These are phyloP conservation scores for Geranomyces variabilis DNA, from an alignment of 192 early-diverging fungal genomes.

Conservation along the genomic window DNA sequence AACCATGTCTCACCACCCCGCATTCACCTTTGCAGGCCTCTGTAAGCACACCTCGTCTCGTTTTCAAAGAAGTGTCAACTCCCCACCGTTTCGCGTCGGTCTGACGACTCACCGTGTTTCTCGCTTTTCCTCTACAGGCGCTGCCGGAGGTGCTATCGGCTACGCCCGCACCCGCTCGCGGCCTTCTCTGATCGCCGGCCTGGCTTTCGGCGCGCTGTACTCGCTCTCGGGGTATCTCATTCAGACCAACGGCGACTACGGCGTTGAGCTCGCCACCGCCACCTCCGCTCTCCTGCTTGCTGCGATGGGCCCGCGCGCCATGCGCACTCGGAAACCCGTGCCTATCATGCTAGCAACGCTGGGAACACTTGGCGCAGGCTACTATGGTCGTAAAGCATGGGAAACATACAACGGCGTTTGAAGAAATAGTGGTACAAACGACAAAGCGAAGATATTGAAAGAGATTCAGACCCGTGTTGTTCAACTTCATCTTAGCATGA, in stretches of 20 bases:
- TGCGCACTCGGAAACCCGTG: constrained; percentile 41
- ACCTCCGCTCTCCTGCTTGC: constrained; percentile 44
- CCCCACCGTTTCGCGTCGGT: too few relatives aligned
- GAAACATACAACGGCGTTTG: constrained; percentile 33
- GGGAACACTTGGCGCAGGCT: constrained; percentile 29
- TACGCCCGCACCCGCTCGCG: constrained; percentile 38
- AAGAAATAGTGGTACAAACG: too few relatives aligned
- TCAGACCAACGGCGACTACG: constrained; percentile 46
- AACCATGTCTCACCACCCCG: constrained; percentile 38
- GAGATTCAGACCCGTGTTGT: too few relatives aligned
- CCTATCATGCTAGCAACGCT: constrained; percentile 38
- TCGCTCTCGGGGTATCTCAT: constrained; percentile 44
- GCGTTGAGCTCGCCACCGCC: constrained; percentile 50
- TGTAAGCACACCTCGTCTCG: constrained; percentile 9
- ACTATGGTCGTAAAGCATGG: constrained; percentile 43
- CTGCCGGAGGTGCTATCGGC: constrained; percentile 54
- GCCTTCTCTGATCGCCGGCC: constrained; percentile 55
- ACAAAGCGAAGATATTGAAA: too few relatives aligned
- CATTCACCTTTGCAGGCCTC: constrained; percentile 34
- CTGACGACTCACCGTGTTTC: too few relatives aligned
- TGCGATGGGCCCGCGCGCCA: constrained; percentile 49
- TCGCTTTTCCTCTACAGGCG: constrained; percentile 29
- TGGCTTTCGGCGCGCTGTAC: constrained; percentile 40
- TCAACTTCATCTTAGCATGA: too few relatives aligned
- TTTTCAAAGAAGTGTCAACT: neutral